These are phyloP conservation scores for Theobroma cacao DNA, from an alignment of 345 rosid genomes.

Conservation along the genomic window DNA sequence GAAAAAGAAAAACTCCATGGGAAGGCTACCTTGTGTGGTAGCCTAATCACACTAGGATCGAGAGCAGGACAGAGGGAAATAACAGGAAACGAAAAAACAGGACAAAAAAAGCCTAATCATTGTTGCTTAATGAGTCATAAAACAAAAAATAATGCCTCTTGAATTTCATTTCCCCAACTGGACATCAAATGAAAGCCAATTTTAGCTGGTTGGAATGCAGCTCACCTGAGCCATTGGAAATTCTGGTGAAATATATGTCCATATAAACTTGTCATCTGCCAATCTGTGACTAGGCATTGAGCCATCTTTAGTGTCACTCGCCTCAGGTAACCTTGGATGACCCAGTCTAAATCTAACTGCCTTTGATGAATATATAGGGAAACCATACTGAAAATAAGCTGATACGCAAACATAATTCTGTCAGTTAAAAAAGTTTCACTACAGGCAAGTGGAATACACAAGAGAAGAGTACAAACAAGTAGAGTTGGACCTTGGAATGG, in stretches of 20 bases:
- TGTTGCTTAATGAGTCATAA: background rate
- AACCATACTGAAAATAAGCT: constrained; percentile 44
- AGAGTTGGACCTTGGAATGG: constrained; percentile 37
- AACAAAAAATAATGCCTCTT: background rate
- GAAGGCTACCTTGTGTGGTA: background rate
- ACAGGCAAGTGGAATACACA: background rate
- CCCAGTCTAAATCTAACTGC: constrained; percentile 39
- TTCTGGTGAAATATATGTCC: constrained; percentile 43
- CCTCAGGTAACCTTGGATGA: constrained; percentile 18
- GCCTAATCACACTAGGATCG: background rate
- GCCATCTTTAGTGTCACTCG: background rate
- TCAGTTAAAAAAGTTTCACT: constrained; percentile 8
- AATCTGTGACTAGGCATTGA: background rate
- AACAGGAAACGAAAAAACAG: background rate
- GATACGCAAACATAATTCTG: constrained; percentile 6
- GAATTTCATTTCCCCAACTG: background rate
- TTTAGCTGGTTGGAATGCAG: background rate
- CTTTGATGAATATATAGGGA: constrained; percentile 38
- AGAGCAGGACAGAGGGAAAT: background rate
- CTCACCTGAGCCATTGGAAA: constrained; percentile 41
- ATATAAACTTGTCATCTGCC: constrained; percentile 22
- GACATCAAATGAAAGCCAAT: background rate
- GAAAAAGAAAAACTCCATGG: background rate
- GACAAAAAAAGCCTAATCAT: background rate
- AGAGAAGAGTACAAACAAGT: background rate